phyloP scores from a whole-genome alignment of 1,139 yeast genomes.

The Candida sp. region DNA sequence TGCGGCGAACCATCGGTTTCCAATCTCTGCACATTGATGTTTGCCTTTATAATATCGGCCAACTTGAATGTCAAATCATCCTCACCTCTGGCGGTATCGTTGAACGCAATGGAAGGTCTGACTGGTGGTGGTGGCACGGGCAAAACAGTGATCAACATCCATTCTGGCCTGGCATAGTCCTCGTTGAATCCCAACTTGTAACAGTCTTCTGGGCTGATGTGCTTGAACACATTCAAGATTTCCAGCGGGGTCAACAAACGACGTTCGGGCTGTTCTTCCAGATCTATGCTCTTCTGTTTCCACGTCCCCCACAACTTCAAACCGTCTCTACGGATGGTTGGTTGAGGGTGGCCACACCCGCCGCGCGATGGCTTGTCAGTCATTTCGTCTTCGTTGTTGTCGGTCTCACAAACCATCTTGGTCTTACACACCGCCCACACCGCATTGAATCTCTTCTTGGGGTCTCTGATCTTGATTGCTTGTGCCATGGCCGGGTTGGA shows the following conservation, averaged over 20 bases:
- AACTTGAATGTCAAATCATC: constrained; percentile 98
- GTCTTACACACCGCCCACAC: constrained; percentile 94
- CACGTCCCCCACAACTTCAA: constrained; percentile 96
- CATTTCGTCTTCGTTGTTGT: constrained; percentile 68
- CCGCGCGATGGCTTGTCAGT: constrained; percentile 70
- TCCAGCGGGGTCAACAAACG: constrained; percentile 89
- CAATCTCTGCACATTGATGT: constrained; percentile 92
- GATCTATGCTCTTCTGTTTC: constrained; percentile 84
- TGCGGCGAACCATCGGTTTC: constrained; percentile 99
- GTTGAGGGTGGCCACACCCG: constrained; percentile 98
- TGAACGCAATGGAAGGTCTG: constrained; percentile 97
- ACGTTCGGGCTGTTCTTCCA: constrained; percentile 91
- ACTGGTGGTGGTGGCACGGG: constrained; percentile 99
- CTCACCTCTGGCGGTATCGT: constrained; percentile 99
- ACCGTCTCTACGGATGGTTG: constrained; percentile 95
- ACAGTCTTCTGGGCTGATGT: constrained; percentile 86
- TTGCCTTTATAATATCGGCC: constrained; percentile 97
- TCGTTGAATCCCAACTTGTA: constrained; percentile 86
- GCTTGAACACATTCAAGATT: constrained; percentile 89
- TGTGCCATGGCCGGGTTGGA: constrained; percentile 85
- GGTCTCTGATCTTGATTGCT: constrained; percentile 89
- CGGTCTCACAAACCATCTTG: constrained; percentile 96
- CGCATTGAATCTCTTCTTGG: constrained; percentile 95
- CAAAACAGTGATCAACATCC: constrained; percentile 95
- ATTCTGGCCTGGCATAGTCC: constrained; percentile 98